Evolutionary conservation across 106 monocot genomes (phyloP).

Genomic region (Acorus calamus): DNA sequence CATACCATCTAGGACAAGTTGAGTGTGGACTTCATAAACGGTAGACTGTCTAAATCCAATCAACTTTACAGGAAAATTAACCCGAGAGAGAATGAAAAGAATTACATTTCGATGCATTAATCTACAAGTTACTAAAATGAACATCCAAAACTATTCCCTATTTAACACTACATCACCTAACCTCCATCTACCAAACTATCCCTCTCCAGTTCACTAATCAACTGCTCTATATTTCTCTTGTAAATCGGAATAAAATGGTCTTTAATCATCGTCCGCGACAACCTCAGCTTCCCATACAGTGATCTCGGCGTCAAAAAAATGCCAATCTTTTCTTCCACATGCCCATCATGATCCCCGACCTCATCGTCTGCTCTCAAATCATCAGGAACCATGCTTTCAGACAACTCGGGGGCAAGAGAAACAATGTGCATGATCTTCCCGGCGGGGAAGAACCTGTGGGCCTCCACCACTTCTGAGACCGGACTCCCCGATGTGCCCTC

Average conservation of each 20-base stretch:
- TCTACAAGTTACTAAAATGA: no score
- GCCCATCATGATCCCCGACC: conserved; percentile 1
- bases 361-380: conserved; percentile 7
- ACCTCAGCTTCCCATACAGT: conserved; percentile 79
- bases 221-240: conserved; percentile 65
- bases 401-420: conserved; percentile 8
- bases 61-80: no score
- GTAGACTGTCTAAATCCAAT: no score
- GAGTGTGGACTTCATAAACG: no score
- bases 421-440: conserved; percentile 93
- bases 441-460: conserved; percentile 71
- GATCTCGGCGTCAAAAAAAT: conserved; percentile 77
- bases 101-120: no score
- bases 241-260: conserved; percentile 96
- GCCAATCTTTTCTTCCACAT: conserved; percentile 25
- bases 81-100: no score
- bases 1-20: no score
- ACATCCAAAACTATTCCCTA: no score
- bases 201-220: conserved; percentile 54
- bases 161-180: no score
- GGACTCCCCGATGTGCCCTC: conserved; percentile 28
- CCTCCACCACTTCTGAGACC: conserved; percentile 27
- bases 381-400: no score
- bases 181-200: conserved; percentile 6
- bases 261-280: conserved; percentile 78